These are phyloP conservation scores for Quercus agrifolia DNA, from an alignment of 306 rosid genomes.

Conservation along the genomic window DNA sequence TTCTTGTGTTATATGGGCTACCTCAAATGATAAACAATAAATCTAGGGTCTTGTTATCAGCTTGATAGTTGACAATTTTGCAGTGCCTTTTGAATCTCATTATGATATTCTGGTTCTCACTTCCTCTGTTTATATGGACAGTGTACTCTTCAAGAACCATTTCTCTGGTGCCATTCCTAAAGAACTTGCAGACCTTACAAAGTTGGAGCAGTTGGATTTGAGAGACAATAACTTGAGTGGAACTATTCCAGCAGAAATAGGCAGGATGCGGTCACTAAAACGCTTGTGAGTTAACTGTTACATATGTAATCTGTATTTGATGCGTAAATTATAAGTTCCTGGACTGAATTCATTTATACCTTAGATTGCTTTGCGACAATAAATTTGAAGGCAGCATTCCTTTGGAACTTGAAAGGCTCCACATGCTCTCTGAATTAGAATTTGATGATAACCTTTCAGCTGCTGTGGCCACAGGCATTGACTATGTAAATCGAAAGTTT, in stretches of 20 bases:
- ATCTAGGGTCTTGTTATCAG: neutral
- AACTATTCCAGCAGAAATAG: constrained; percentile 59
- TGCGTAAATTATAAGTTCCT: constrained; percentile 15
- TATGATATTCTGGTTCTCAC: neutral
- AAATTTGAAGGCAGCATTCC: constrained; percentile 51
- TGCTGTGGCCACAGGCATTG: constrained; percentile 23
- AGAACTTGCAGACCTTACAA: constrained; percentile 60
- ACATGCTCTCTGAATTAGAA: constrained; percentile 35
- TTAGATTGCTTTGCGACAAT: constrained; percentile 63
- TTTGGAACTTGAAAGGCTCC: constrained; percentile 39
- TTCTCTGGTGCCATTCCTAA: constrained; percentile 77
- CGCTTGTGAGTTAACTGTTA: constrained; percentile 59
- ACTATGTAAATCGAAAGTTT: constrained; percentile 58
- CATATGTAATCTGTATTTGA: constrained; percentile 2
- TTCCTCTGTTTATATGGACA: constrained; percentile 34
- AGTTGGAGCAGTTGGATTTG: constrained; percentile 73
- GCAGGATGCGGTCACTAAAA: constrained; percentile 50
- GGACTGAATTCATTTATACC: constrained; percentile 17
- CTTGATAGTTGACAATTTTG: neutral
- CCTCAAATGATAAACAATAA: neutral
- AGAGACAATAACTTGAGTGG: constrained; percentile 76
- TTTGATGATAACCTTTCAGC: constrained; percentile 43
- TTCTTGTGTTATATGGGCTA: neutral
- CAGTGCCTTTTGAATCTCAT: constrained; percentile 6
- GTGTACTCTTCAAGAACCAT: constrained; percentile 63